These are phyloP conservation scores for Boechera divaricarpa DNA, from an alignment of 345 rosid species.

Conservation along the genomic window DNA sequence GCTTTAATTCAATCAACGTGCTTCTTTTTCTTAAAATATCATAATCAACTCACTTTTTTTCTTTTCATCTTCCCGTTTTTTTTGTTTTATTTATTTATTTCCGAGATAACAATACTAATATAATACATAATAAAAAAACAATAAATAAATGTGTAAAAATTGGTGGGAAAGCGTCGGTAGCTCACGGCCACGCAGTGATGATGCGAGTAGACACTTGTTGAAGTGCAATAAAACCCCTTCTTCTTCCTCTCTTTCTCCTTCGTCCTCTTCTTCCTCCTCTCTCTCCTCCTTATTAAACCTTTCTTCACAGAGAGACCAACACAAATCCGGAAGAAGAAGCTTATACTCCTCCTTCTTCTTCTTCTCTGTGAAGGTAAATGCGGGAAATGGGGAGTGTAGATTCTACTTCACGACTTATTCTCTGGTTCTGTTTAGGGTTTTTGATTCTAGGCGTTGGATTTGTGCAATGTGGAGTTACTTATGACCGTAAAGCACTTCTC, in stretches of 20 bases:
- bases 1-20: conserved; percentile 43
- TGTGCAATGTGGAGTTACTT: conserved; percentile 69
- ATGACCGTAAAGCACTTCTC: conserved; percentile 84
- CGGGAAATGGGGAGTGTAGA: conserved; percentile 53
- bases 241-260: conserved; percentile 29
- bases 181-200: conserved; percentile 54
- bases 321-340: neutral
- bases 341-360: neutral
- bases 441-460: conserved; percentile 53
- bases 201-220: conserved; percentile 50
- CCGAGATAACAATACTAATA: neutral
- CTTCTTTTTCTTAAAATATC: conserved; percentile 8
- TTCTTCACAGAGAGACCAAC: conserved; percentile 8
- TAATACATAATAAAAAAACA: neutral
- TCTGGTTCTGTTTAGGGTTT: conserved; percentile 51
- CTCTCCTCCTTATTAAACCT: conserved; percentile 8
- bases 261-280: conserved; percentile 19
- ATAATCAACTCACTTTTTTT: conserved; percentile 30
- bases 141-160: conserved; percentile 35
- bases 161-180: conserved; percentile 50
- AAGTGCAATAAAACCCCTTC: conserved; percentile 43
- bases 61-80: neutral
- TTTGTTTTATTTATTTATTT: neutral
- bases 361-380: conserved; percentile 31
- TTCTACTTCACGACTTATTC: conserved; percentile 48